Base-by-base conservation (phyloP, 805 yeast genomes). In the Metschnikowia aberdeeniae region DNA sequence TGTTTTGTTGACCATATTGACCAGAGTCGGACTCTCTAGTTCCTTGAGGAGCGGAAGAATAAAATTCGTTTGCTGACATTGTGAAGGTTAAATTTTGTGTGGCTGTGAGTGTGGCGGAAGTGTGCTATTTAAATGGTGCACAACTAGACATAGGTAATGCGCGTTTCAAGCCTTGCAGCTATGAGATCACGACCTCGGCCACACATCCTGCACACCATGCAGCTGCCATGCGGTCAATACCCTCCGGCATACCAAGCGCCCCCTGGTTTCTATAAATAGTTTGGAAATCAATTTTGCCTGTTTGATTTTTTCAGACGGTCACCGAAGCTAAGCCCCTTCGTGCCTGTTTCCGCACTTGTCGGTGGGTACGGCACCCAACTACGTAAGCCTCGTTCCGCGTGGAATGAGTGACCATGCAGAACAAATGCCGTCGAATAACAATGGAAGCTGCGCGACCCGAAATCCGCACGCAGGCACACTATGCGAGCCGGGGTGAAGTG, bases 1-100 rank as follows among this genome's bases (percentile, higher is more conserved):
- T 59, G 36, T 50, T 44, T 36, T 47, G 42, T 9, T 13, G 35
- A 19, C 32, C 14, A 13, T 9, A 13, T 13, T 29, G 32, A 22
- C 27, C 34, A 9, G 34, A 32, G 46, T 38, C 35, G 42, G 47
- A 46, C 43, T 34, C 31, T 39, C 45, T 50, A 9, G 44, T 17
- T 36, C 63, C 60, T 41, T 59, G 59, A 9, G 56, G 68, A 42
- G 73, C 77, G 7, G 76, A 68, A 43, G 63, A 63, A 60, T 77
- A 77, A 60, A 69, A 77, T 47, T 77, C 81, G 77, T 77, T 76
- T 47, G 81, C 80, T 46, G 82, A 77, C 82, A 77, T 77, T 11
- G 19, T 36, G 17, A 17, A 17, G 17, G 17, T 2, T 17, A 17
- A 17, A 17, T 17, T 17, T 17, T 17, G 17, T 17, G 17, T 17